A percentile compares a stretch with the other conserved stretches of the same genome.
phyloP scores from a whole-genome alignment of 1,284 basidiomycete species.

The Fomitiporia mediterranea region DNA sequence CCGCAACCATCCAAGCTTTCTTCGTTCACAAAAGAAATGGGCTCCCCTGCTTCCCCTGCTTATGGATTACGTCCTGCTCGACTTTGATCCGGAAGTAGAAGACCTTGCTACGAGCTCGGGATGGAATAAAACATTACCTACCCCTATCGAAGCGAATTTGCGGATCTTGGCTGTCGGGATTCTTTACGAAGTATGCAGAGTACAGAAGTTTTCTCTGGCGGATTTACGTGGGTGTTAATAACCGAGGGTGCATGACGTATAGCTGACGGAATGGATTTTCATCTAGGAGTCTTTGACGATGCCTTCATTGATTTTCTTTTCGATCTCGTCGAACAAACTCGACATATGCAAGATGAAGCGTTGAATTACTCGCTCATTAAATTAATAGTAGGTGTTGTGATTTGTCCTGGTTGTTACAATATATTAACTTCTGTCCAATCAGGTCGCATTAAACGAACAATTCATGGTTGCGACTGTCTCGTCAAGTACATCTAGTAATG shows the following conservation, averaged over 20 bases:
- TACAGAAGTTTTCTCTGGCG: constrained; percentile 72
- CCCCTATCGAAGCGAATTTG: constrained; percentile 79
- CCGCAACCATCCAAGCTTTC: constrained; percentile 60
- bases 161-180: constrained; percentile 68
- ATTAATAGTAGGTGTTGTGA: constrained; percentile 61
- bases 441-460: constrained; percentile 96
- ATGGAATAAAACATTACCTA: constrained; percentile 38
- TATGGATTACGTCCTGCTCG: constrained; percentile 72
- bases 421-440: constrained; percentile 5
- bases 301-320: constrained; percentile 87
- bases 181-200: constrained; percentile 87
- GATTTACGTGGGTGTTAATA: constrained; percentile 62
- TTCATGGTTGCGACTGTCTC: constrained; percentile 84
- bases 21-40: constrained; percentile 80
- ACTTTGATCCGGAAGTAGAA: constrained; percentile 64
- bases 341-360: constrained; percentile 83
- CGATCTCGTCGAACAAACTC: constrained; percentile 90
- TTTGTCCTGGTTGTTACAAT: constrained; percentile 8
- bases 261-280: neutral
- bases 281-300: constrained; percentile 72
- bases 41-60: constrained; percentile 73
- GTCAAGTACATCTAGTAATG: constrained; percentile 23
- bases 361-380: constrained; percentile 95
- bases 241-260: neutral
- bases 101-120: constrained; percentile 41